Base-by-base conservation (phyloP, 2,329 filamentous ascomycete genomes). In the Trichoderma simmonsii region DNA sequence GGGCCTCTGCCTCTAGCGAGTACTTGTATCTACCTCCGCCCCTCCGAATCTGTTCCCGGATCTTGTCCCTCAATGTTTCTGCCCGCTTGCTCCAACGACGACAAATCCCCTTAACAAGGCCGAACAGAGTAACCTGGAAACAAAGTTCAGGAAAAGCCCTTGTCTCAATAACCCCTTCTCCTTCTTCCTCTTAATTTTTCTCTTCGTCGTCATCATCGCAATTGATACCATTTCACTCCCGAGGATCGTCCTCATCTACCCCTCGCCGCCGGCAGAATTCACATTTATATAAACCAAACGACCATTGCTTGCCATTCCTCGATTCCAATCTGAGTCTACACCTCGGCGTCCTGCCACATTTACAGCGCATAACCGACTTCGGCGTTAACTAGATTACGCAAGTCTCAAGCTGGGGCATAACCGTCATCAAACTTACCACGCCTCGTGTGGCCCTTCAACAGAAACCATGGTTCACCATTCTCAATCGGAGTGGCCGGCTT, bases 401-500 rank as follows among this genome's bases (percentile, higher is more conserved):
- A 63, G 15, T 65, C 51, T 59, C 34, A 14, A 60, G 12, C 24
- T 24, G 65, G 65, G 12, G 32, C 39, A 30, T 30, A 60, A 36
- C 11, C 7, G 36, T 48, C 28, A n/a, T 60, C 34, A 60, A 36
- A 32, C 34, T 43, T 70, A 30, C 59, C 30, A 24, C 63, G 56
- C 62, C 63, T 61, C 21, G n/a, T 61, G 26, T 32, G 54, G 54
- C 39, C 34, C 28, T 6, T n/a, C 6, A 54, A 18, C 28, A 54
- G 70, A 30, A 72, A 78, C 73, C 73, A 82, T 82, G 80, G 77
- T 76, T 72, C 74, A 80, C 66, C 82, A 79, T 73, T 74, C 78
- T 71, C 80, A 82, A 73, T 70, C 77, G 18, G 79, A 81, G 71
- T 83, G 81, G 81, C 72, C 80, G 36, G 75, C 77, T 34, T 83